These are phyloP conservation scores for Candida pini DNA, from an alignment of 805 yeast genomes.

Conservation along the genomic window DNA sequence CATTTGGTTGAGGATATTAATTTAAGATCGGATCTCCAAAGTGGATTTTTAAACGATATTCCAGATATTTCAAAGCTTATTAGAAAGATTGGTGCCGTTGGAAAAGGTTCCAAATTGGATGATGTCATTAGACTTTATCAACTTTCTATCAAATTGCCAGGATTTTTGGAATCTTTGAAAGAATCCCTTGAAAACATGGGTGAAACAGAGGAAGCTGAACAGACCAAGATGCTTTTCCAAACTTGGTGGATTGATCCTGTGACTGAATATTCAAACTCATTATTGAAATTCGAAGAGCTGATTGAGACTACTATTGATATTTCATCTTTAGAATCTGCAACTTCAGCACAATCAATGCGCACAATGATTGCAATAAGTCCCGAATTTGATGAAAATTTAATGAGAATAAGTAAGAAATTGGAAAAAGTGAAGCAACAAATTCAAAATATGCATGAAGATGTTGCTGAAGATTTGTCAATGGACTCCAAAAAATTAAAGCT, in stretches of 20 bases:
- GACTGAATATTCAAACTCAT: conserved; percentile 39
- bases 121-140: conserved; percentile 90
- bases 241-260: conserved; percentile 57
- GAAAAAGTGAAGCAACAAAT: conserved; percentile 52
- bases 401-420: conserved; percentile 52
- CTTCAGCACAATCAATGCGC: conserved; percentile 33
- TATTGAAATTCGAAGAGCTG: conserved; percentile 70
- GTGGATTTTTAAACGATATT: conserved; percentile 59
- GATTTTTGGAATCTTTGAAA: conserved; percentile 48
- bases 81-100: conserved; percentile 52
- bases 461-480: conserved; percentile 69
- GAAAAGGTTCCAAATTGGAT: conserved; percentile 57
- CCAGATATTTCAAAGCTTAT: conserved; percentile 80
- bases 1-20: conserved; percentile 64
- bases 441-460: conserved; percentile 51
- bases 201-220: conserved; percentile 14
- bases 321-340: conserved; percentile 73
- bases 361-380: conserved; percentile 67
- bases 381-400: conserved; percentile 78
- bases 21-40: conserved; percentile 58
- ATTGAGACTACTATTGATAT: conserved; percentile 92
- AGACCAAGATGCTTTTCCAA: conserved; percentile 33
- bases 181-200: conserved; percentile 33
- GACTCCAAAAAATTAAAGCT: conserved; percentile 84
- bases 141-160: conserved; percentile 66